Base-by-base conservation (phyloP, 2,329 filamentous ascomycete genomes). In the Hansfordia pulvinata region DNA sequence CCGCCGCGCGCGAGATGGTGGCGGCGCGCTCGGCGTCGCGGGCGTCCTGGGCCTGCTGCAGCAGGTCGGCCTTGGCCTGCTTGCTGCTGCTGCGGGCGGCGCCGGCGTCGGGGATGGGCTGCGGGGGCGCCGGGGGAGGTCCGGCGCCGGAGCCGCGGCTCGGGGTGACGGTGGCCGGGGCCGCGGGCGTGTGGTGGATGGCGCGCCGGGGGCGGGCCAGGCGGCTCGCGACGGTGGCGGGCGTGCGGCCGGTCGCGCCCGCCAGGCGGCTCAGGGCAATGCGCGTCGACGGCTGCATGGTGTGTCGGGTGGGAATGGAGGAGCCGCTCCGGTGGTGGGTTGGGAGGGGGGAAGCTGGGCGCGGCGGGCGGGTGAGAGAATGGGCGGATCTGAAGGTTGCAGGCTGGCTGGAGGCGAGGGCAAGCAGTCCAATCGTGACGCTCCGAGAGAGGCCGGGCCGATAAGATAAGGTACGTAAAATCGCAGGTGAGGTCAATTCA, bases 51-150 rank as follows among this genome's bases (percentile, higher is more conserved):
- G 64, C 65, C 26, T 52, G 50, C 46, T 62, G 62, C 27, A 72
- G 54, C 37, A 72, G 45, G 41, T 65, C 62, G 17, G 64, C 68
- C 42, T 75, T 68, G n/a, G n/a, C n/a, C 33, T 52, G 59, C 41
- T 52, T 54, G 29, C 67, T 56, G 27, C 69, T 54, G 35, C 61
- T 60, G 20, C 68, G 53, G 12, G 43, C 35, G 20, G 43, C 37
- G 16, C 47, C 34, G 33, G 48, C 47, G 27, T 46, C 49, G 20
- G 47, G 44, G 6, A 48, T 49, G 8, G 68, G 60, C 14, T 51
- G 39, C 2, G 72, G 71, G 1, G 69, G 54, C 30, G 59, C 53
- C 3, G 72, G 71, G 6, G 72, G 71, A 28, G 72, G 71, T n/a
- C n/a, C n/a, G n/a, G n/a, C n/a, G 2, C 71, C 70, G 18, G 64